phyloP scores from a whole-genome alignment of 2,329 filamentous ascomycete species.

The Arthrinium puccinioides region DNA sequence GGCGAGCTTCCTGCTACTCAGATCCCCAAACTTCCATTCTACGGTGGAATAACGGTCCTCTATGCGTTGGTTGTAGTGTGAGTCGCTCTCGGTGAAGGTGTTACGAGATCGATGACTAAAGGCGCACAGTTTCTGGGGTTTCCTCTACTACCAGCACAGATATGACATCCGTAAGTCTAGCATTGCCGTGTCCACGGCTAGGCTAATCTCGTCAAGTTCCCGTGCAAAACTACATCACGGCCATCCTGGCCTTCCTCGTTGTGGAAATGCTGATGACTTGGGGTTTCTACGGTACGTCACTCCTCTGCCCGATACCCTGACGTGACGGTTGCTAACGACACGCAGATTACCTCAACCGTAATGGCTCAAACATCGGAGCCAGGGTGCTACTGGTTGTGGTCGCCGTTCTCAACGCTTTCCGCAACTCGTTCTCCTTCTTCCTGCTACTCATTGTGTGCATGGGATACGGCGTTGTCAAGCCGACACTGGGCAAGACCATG shows the following conservation, averaged over 20 bases:
- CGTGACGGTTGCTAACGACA: constrained; percentile 26
- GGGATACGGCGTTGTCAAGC: constrained; percentile 98
- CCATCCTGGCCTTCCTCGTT: constrained; percentile 88
- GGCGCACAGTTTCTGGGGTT: constrained; percentile 69
- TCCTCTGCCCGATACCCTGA: not conserved
- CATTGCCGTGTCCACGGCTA: not conserved
- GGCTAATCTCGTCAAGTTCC: constrained; percentile 53
- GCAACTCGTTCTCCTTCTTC: constrained; percentile 99
- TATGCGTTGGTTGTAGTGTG: constrained; percentile 79
- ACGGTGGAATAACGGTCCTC: constrained; percentile 86
- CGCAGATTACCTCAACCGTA: constrained; percentile 81
- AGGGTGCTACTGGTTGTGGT: constrained; percentile 86
- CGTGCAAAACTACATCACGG: constrained; percentile 98
- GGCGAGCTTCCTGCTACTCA: constrained; percentile 92
- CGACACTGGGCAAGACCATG: constrained; percentile 87
- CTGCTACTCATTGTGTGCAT: constrained; percentile 96
- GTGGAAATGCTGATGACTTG: constrained; percentile 97
- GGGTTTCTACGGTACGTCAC: constrained; percentile 76
- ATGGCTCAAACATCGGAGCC: constrained; percentile 75
- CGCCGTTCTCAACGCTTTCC: constrained; percentile 84
- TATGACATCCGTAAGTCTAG: constrained; percentile 69
- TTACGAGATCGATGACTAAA: constrained; percentile 11
- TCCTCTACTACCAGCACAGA: constrained; percentile 90
- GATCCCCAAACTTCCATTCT: constrained; percentile 95
- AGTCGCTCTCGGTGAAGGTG: constrained; percentile 17